phyloP scores from a whole-genome alignment of 1,284 basidiomycete species.

The Cutaneotrichosporon cyanovorans region DNA sequence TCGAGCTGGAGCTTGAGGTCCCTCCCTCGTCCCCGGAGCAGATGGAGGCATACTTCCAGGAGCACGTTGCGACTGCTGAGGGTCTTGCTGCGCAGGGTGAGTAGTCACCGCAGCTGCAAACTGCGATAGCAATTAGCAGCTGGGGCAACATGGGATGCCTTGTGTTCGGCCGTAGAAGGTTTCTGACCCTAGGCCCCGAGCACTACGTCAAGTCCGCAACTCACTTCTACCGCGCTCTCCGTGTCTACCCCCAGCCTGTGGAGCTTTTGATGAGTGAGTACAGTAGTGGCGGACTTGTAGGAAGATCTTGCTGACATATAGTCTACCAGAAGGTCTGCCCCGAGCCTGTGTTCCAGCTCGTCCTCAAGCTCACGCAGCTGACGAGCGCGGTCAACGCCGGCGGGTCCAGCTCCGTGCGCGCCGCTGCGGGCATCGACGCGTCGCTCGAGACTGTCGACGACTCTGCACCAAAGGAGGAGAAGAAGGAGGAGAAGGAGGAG shows the following conservation, averaged over 20 bases:
- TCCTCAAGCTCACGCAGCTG: constrained; percentile 68
- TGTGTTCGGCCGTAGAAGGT: not conserved
- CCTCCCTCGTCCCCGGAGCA: constrained; percentile 62
- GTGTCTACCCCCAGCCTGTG: constrained; percentile 87
- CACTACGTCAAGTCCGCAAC: constrained; percentile 73
- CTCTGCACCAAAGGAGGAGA: constrained; percentile 1
- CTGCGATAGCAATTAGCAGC: no score
- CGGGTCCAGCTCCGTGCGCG: constrained; percentile 3
- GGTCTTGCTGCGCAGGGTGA: constrained; percentile 68
- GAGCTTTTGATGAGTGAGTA: constrained; percentile 68
- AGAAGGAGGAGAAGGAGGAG: not conserved
- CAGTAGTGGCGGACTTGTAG: not conserved
- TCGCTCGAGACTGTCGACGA: constrained; percentile 8
- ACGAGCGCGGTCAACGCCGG: constrained; percentile 13
- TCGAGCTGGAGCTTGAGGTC: constrained; percentile 41
- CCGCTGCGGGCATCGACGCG: constrained; percentile 1
- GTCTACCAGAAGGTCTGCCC: constrained; percentile 89
- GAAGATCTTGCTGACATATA: constrained; percentile 6
- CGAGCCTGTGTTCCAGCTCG: constrained; percentile 74
- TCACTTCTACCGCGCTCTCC: constrained; percentile 85
- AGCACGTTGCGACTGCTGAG: constrained; percentile 80
- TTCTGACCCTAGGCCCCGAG: constrained; percentile 55
- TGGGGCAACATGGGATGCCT: no score
- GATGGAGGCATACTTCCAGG: constrained; percentile 84
- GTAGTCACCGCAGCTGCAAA: no score